Base-by-base conservation (phyloP, 495 filamentous ascomycete genomes). In the Penicillium arizonense region DNA sequence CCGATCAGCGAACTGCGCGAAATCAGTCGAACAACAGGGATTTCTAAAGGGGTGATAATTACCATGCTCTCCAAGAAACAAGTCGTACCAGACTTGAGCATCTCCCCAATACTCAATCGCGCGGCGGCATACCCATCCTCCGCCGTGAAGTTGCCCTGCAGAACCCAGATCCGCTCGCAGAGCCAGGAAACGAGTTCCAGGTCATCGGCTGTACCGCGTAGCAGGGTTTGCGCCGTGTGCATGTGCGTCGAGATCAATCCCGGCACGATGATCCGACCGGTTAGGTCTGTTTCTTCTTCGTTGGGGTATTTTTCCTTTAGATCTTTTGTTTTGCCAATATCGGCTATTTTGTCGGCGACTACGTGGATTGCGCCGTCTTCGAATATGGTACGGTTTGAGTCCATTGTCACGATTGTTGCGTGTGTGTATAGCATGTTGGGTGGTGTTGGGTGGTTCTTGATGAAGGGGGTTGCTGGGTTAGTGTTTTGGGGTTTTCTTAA, bases 51-150 rank as follows among this genome's bases (percentile, higher is more conserved):
- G 28, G 9, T 30, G 2, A 30, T 30, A 30, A 7, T 30, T 34
- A 73, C 70, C 77, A 80, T 79, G 44, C 71, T 71, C 56, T 80
- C 77, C 34, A 80, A 53, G 52, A 80, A 80, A 55, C 74, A 78
- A 34, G 77, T 80, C 9, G 77, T 80, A 2, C 77, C 77, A 3
- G 67, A 72, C 52, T 73, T 73, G 48, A 80, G 56, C 77, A 79
- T 80, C 54, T 80, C 76, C 1, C 64, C 75, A 32, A 79, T 77
- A 48, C 71, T 77, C 40, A 79, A 48, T 21, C 68, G 45, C 2
- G 76, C 77, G 2, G 76, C 76, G 9, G 70, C 68, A 61, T 76
- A 76, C 12, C 75, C 77, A 64, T 80, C 76, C 10, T 71, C 69
- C 18, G 58, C 61, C 0, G 63, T 68, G 44, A 76, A 78, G 44